Evolutionary conservation across 1,284 basidiomycete genomes (phyloP).

Genomic region (Sporisorium iseilematis-ciliati): DNA sequence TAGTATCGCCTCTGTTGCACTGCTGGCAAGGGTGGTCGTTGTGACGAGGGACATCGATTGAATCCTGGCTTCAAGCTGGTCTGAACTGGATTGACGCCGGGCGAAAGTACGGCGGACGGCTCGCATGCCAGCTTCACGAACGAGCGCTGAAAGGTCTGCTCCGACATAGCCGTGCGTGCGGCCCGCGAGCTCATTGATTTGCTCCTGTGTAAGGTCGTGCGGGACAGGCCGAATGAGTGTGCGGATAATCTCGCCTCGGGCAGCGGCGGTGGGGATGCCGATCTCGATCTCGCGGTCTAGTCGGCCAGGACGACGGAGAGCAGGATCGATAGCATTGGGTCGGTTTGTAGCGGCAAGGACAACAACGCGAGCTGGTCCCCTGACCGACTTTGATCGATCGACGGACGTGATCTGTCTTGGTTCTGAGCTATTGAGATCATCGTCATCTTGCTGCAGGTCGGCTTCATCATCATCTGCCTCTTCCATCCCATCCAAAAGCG

Average conservation of each 20-base stretch:
- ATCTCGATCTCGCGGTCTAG: slow-evolving; percentile 99
- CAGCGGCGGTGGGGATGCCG: slow-evolving; percentile 87
- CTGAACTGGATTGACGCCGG: slow-evolving; percentile 12
- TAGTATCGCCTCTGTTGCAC: neutral
- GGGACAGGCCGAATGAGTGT: slow-evolving; percentile 86
- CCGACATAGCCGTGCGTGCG: slow-evolving; percentile 97
- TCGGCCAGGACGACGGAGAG: slow-evolving; percentile 89
- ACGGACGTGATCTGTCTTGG: slow-evolving; percentile 59
- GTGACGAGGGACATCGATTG: slow-evolving; percentile 39
- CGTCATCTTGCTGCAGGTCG: slow-evolving; percentile 15
- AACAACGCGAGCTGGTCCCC: slow-evolving; percentile 76
- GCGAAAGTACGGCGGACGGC: slow-evolving; percentile 80
- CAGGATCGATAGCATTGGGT: slow-evolving; percentile 96
- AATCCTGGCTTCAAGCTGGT: slow-evolving; percentile 34
- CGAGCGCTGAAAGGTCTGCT: slow-evolving; percentile 90
- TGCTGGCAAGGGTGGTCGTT: neutral
- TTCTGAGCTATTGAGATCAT: slow-evolving; percentile 63
- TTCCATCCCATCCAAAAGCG: slow-evolving; percentile 90
- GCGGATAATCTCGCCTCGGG: slow-evolving; percentile 83
- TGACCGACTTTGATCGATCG: slow-evolving; percentile 8
- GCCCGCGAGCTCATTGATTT: slow-evolving; percentile 79
- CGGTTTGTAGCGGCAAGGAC: slow-evolving; percentile 98
- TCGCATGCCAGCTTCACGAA: slow-evolving; percentile 90
- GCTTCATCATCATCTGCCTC: slow-evolving; percentile 51
- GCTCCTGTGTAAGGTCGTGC: slow-evolving; percentile 76